Evolutionary conservation across 2,329 filamentous ascomycete species (phyloP).

Genomic region (Aspergillus nomiae): DNA sequence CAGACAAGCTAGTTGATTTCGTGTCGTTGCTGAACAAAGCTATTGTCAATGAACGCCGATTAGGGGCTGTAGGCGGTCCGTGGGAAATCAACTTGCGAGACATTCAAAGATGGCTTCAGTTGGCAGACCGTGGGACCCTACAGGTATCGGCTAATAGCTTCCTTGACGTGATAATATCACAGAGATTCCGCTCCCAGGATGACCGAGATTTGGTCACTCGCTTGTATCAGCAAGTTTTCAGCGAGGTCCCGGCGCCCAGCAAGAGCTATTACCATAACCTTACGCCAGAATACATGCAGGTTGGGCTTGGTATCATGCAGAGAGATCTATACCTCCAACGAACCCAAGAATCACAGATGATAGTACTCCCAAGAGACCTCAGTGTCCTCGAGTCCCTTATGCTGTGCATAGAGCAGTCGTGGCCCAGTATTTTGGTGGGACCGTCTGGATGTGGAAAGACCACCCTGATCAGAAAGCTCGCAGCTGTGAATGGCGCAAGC

Average conservation of each 20-base stretch:
- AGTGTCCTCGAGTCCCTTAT: slow-evolving; percentile 81
- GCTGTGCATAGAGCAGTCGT: slow-evolving; percentile 80
- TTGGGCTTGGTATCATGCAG: slow-evolving; percentile 72
- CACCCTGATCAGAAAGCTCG: slow-evolving; percentile 74
- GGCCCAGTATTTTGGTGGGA: slow-evolving; percentile 88
- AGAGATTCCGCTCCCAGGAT: slow-evolving; percentile 74
- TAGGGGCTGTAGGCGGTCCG: slow-evolving; percentile 67
- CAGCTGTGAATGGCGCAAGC: slow-evolving; percentile 73
- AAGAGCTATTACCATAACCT: slow-evolving; percentile 72
- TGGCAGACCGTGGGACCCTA: slow-evolving; percentile 64
- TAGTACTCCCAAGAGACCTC: slow-evolving; percentile 50
- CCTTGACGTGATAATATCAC: slow-evolving; percentile 77
- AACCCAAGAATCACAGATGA: slow-evolving; percentile 34
- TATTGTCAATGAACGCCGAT: slow-evolving; percentile 58
- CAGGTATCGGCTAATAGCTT: slow-evolving; percentile 72
- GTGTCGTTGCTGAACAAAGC: slow-evolving; percentile 77
- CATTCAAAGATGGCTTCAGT: slow-evolving; percentile 80
- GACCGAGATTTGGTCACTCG: slow-evolving; percentile 68
- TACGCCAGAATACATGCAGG: slow-evolving; percentile 67
- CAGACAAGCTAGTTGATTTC: slow-evolving; percentile 72
- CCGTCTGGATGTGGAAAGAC: slow-evolving; percentile 87
- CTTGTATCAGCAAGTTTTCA: slow-evolving; percentile 69
- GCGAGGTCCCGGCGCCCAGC: slow-evolving; percentile 43
- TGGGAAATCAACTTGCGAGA: slow-evolving; percentile 98
- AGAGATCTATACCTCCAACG: slow-evolving; percentile 55